Evolutionary conservation across 805 yeast genomes (phyloP).

Genomic region (Ogataea ganodermae): DNA sequence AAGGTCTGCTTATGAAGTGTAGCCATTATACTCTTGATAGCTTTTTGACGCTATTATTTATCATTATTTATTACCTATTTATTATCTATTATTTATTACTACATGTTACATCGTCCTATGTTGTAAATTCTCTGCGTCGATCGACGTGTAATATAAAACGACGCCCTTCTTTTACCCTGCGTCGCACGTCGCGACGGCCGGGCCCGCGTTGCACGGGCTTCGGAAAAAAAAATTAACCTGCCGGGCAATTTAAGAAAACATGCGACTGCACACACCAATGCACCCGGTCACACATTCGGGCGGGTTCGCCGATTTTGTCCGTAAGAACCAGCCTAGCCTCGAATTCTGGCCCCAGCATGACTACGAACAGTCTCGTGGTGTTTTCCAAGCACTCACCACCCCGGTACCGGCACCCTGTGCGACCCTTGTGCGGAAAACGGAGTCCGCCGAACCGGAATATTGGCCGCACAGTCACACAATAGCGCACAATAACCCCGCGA

Average conservation of each 20-base stretch:
- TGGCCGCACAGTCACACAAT: not conserved
- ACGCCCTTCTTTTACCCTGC: no score
- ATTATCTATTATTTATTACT: not conserved
- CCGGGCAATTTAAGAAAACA: not conserved
- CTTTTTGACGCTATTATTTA: no score
- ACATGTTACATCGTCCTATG: not conserved
- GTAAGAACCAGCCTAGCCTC: no score
- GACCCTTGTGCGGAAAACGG: not conserved
- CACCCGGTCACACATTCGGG: not conserved
- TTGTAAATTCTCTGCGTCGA: not conserved
- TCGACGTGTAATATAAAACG: no score
- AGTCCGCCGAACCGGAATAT: conserved; percentile 3
- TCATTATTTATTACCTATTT: conserved; percentile 6
- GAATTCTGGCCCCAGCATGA: no score
- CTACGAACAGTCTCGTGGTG: not conserved
- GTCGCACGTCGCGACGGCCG: not conserved
- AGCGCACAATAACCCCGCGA: conserved; percentile 3
- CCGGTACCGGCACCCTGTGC: no score
- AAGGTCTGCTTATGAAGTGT: no score
- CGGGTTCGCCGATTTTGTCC: not conserved
- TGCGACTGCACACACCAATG: not conserved
- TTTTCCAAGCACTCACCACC: not conserved
- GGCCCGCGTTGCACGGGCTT: not conserved
- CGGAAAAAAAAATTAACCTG: not conserved
- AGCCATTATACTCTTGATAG: no score